A percentile compares a stretch with the other conserved stretches of the same genome.
Conservation (phyloP, 805 yeast genomes). For the Komagataella pastoris region DNA sequence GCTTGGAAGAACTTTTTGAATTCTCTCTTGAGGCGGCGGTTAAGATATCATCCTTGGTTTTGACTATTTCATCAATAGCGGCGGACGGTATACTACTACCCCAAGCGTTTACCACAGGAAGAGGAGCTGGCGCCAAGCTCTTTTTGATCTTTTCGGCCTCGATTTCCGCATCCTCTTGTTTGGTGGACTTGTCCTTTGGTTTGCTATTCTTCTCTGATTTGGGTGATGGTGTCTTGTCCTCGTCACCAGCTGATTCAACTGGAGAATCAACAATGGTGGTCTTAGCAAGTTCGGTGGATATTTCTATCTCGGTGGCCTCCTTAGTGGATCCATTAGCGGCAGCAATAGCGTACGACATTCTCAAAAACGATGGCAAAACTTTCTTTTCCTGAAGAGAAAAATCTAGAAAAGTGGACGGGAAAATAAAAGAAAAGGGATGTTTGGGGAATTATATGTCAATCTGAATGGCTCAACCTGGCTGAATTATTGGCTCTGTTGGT, state of each 20-base stretch:
- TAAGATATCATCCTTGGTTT: constrained; percentile 24
- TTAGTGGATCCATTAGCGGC: constrained; percentile 10
- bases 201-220: constrained; percentile 3
- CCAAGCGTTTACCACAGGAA: constrained; percentile 55
- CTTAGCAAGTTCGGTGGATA: not conserved
- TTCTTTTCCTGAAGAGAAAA: not conserved
- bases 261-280: constrained; percentile 11
- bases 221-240: constrained; percentile 3
- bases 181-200: not conserved
- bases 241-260: constrained; percentile 14
- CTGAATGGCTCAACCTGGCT: not conserved
- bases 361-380: not conserved
- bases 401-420: not conserved
- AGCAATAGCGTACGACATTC: constrained; percentile 12
- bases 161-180: not conserved
- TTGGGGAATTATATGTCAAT: not conserved
- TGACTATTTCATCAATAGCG: constrained; percentile 12
- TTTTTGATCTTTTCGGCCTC: constrained; percentile 12
- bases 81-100: constrained; percentile 18
- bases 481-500: not conserved
- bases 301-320: constrained; percentile 6
- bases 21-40: constrained; percentile 9
- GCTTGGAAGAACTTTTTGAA: constrained; percentile 8
- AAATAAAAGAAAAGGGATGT: not conserved
- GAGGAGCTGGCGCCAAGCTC: constrained; percentile 49